Evolutionary conservation across 2,329 filamentous ascomycete genomes (phyloP), one percentile per base, ranked within the genome.

Genomic region (Neopestalotiopsis rosae): DNA sequence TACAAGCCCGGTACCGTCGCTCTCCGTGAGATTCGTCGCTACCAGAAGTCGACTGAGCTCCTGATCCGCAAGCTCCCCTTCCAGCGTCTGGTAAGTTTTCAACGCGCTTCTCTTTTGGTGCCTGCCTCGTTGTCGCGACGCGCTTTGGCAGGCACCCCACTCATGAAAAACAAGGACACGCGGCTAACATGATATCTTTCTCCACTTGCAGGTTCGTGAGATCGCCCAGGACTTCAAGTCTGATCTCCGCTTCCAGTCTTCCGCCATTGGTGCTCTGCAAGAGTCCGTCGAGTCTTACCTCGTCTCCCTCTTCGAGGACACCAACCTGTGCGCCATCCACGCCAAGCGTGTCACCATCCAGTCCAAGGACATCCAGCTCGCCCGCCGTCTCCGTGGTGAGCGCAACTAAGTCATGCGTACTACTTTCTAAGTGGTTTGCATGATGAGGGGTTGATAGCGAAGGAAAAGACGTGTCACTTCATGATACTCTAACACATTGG

Each of bases 261-360:
- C 95, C 61, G 96, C 96, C 82, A 98, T 99, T 81, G 93, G 94
- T 79, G 96, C 96, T 74, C 91, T 99, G 56, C 95, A 99, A 87
- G 96, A 99, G 89, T 97, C 96, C 67, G 95, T 97, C 74, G 96
- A 99, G 88, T 97, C 96, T 2, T 98, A 98, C 87, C 92, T 99
- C 79, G 95, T 98, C 84, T 97, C 95, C 59, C 92, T 98, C 74
- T 98, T 98, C 78, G 95, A 98, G 85, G 95, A 98, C 82, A 98
- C 95, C 86, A 98, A 98, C 88, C 87, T 97, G 66, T 98, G 95
- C 86, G 95, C 96, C 80, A 97, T 98, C 84, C 96, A 98, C 86
- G 95, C 96, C 85, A 98, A 98, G 91, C 94, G 96, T 87, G 96
- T 98, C 80, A 98, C 95, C 80, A 98, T 98, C 85, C 95, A 95